These are phyloP conservation scores for Leucosporidium creatinivorum DNA, from an alignment of 768 basidiomycete genomes.

Conservation along the genomic window DNA sequence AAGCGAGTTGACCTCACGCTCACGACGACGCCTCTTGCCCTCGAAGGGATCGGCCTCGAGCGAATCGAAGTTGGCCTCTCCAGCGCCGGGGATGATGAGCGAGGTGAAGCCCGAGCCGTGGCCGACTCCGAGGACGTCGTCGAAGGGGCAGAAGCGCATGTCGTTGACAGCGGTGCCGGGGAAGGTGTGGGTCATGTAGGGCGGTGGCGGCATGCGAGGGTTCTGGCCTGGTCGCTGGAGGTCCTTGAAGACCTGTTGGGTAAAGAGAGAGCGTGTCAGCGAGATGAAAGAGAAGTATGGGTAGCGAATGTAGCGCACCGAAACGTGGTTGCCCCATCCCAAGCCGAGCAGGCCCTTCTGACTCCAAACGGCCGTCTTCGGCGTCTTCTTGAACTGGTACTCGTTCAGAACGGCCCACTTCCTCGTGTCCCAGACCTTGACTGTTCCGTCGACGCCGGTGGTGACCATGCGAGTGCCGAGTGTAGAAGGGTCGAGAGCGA, in stretches of 20 bases:
- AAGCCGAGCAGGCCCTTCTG: slow-evolving; percentile 74
- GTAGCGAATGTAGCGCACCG: slow-evolving; percentile 48
- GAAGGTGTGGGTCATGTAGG: slow-evolving; percentile 83
- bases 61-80: slow-evolving; percentile 92
- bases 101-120: slow-evolving; percentile 72
- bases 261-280: neutral
- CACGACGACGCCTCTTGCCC: slow-evolving; percentile 66
- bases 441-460: slow-evolving; percentile 71
- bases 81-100: slow-evolving; percentile 81
- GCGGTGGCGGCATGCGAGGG: slow-evolving; percentile 30
- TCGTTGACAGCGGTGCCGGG: slow-evolving; percentile 68
- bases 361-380: slow-evolving; percentile 64
- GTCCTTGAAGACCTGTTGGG: slow-evolving; percentile 57
- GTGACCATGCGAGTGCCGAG: slow-evolving; percentile 89
- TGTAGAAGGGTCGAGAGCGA: slow-evolving; percentile 74
- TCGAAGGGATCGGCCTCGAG: slow-evolving; percentile 93
- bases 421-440: slow-evolving; percentile 94
- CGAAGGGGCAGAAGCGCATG: slow-evolving; percentile 79
- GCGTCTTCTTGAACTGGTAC: slow-evolving; percentile 53
- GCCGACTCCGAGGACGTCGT: slow-evolving; percentile 70
- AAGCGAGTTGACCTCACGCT: slow-evolving; percentile 81
- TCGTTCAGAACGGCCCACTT: slow-evolving; percentile 87
- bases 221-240: slow-evolving; percentile 14
- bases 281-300: neutral
- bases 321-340: slow-evolving; percentile 72